phyloP scores from a whole-genome alignment of 2,329 filamentous ascomycete genomes.

The Alternaria arbusti region DNA sequence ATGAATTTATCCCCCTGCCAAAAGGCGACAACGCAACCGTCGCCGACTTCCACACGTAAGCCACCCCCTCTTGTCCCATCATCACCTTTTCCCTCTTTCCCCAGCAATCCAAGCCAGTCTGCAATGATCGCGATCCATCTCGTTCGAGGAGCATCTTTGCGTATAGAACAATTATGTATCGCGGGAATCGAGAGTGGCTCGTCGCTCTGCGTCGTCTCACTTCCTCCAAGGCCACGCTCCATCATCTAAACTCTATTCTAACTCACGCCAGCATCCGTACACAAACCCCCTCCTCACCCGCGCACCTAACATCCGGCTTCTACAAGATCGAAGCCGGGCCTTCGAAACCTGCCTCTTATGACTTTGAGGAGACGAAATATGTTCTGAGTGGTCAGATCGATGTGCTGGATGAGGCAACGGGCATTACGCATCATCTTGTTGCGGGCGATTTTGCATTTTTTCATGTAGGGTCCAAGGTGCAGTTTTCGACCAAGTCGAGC shows the following conservation, averaged over 20 bases:
- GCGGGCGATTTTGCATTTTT: constrained; percentile 31
- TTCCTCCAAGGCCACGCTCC: too few relatives aligned
- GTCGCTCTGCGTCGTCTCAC: too few relatives aligned
- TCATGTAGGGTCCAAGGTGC: constrained; percentile 23
- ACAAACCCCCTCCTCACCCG: constrained; percentile 15
- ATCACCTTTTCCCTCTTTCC: too few relatives aligned
- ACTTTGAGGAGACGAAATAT: constrained; percentile 28
- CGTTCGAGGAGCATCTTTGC: too few relatives aligned
- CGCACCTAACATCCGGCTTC: constrained; percentile 27
- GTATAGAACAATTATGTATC: too few relatives aligned
- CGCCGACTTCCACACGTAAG: constrained; percentile 28
- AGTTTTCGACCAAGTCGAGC: constrained; percentile 24
- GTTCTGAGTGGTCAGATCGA: constrained; percentile 27
- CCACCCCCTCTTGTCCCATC: too few relatives aligned
- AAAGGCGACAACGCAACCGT: constrained; percentile 25
- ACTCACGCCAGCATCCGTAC: constrained; percentile 17
- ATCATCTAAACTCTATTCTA: too few relatives aligned
- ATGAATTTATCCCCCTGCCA: constrained; percentile 24
- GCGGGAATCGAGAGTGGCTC: too few relatives aligned
- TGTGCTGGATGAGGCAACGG: constrained; percentile 24
- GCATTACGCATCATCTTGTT: constrained; percentile 24
- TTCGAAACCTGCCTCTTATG: constrained; percentile 19
- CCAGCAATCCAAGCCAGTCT: too few relatives aligned
- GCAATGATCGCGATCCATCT: too few relatives aligned
- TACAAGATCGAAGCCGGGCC: constrained; percentile 29